phyloP scores from a whole-genome alignment of 225 moss, liverwort and hornwort genomes.

The Straminergon stramineum region DNA sequence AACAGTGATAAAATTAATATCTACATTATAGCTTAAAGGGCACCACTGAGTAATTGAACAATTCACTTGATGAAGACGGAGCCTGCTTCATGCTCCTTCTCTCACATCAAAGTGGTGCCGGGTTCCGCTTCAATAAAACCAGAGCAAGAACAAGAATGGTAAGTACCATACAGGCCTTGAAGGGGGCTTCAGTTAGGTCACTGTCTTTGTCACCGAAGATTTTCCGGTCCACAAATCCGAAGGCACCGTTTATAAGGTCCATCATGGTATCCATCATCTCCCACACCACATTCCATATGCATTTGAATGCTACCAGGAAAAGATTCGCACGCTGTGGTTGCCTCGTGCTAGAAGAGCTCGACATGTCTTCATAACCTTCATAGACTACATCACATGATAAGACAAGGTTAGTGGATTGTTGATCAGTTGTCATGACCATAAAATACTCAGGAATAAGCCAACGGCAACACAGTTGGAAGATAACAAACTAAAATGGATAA shows the following conservation, averaged over 20 bases:
- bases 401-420: background rate
- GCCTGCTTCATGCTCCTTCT: background rate
- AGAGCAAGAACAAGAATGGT: constrained; percentile 73
- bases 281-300: constrained; percentile 54
- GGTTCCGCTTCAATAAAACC: constrained; percentile 60
- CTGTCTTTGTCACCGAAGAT: constrained; percentile 66
- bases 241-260: constrained; percentile 61
- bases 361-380: constrained; percentile 21
- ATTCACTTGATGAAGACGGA: background rate
- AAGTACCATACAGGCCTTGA: constrained; percentile 83
- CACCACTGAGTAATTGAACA: background rate
- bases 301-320: constrained; percentile 48
- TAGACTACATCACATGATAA: background rate
- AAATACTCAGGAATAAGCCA: background rate
- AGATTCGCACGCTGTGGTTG: constrained; percentile 36
- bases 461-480: background rate
- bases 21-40: background rate
- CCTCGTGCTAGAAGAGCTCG: constrained; percentile 7
- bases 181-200: constrained; percentile 56
- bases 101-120: constrained; percentile 7
- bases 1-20: background rate
- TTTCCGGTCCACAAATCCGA: constrained; percentile 63
- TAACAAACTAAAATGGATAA: background rate
- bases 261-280: constrained; percentile 78
- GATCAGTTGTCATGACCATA: background rate